Evolutionary conservation across 306 rosid species (phyloP), one percentile per base, ranked within the genome.

Genomic region (Cucurbita pepo): DNA sequence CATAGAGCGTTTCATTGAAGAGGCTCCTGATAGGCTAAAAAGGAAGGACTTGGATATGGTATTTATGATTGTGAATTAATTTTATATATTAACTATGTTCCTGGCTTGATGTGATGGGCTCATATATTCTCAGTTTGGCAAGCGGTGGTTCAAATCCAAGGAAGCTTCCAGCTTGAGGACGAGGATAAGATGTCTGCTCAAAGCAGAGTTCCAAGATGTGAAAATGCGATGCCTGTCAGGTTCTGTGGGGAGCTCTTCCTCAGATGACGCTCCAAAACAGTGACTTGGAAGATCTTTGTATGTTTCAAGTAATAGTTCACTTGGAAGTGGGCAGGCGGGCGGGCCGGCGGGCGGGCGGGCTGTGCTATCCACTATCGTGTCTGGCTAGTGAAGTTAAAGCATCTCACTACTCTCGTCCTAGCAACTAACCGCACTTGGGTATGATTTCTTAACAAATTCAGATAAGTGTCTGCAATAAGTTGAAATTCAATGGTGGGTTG

Each of bases 141-240:
- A 62, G 85, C 82, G 72, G 82, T 94, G 99, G 99, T 94, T 94
- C 82, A 85, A 78, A 86, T 90, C 97, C 16, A 85, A 85, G 72
- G 96, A 89, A 72, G 99, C 99, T 43, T 94, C 99, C 43, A 64
- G 78, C 79, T 82, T 94, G 88, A 94, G 99, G 79, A 61, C 21
- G 72, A 94, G 80, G 83, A 90, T 94, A 75, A 85, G 76, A 16
- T 75, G 75, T 64, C 77, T 89, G 82, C 95, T 94, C 71, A 25
- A 41, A 22, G 66, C 71, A 61, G 91, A 90, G 80, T 88, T 94
- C 65, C 63, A 66, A 52, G 78, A 77, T 16, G 48, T 4, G 14
- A 47, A 22, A 21, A 48, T 78, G 25, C 6, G 37, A 36, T 13
- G 18, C 3, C 5, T 67, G 44, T 79, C 82, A 40, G 74, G 83